Conservation (phyloP, 2,329 filamentous ascomycete genomes). For the Aspergillus aculeatus region DNA sequence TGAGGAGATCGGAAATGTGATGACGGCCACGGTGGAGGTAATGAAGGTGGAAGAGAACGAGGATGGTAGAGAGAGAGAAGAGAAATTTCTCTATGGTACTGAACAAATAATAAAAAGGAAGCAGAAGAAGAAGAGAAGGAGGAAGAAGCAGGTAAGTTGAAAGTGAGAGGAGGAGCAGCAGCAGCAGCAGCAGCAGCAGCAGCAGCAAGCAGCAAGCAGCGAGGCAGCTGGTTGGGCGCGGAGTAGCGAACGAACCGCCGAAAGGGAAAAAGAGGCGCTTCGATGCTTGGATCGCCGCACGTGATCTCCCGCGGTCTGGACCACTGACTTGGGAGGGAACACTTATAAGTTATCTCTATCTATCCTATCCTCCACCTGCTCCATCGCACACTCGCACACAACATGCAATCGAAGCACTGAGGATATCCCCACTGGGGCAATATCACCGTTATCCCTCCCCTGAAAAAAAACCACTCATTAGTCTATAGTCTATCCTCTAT, state of each 20-base stretch:
- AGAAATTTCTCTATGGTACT: not conserved
- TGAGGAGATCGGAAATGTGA: not conserved
- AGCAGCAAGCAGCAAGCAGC: not conserved
- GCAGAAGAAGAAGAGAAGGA: not conserved
- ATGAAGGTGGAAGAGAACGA: slow-evolving; percentile 1
- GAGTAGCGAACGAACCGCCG: slow-evolving; percentile 8
- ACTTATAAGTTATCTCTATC: not conserved
- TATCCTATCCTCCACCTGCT: not conserved
- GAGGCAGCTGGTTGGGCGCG: slow-evolving; percentile 9
- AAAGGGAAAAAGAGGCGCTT: slow-evolving; percentile 12
- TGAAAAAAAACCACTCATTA: not conserved
- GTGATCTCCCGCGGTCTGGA: slow-evolving; percentile 21
- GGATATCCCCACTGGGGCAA: not conserved
- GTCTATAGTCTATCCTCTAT: too few relatives aligned
- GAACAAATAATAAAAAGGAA: not conserved
- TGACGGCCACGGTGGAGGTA: not conserved
- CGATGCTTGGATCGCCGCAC: slow-evolving; percentile 19
- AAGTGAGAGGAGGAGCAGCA: slow-evolving; percentile 1
- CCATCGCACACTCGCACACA: not conserved
- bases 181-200: not conserved
- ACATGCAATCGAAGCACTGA: not conserved
- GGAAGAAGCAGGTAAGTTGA: too few relatives aligned
- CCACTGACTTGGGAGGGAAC: not conserved
- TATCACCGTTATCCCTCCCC: not conserved
- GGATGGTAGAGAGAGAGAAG: not conserved